Conservation (phyloP, 2,329 filamentous ascomycete genomes). For the Aspergillus versicolor region DNA sequence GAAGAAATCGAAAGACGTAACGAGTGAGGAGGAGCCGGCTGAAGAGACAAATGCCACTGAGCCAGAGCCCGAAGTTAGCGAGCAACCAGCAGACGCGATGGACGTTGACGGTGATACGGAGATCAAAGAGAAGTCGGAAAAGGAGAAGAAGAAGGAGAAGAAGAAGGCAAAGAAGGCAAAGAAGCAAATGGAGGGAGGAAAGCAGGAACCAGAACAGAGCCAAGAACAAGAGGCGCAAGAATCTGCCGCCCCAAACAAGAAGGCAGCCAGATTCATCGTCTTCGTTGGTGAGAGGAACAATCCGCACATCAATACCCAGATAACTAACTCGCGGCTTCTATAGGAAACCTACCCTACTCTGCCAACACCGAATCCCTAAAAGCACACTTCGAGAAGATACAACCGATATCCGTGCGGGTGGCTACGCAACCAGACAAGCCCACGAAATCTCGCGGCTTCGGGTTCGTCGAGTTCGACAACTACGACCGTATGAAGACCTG, state of each 20-base stretch:
- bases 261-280: constrained; percentile 66
- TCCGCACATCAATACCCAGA: neutral
- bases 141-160: constrained; percentile 19
- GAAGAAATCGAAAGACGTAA: constrained; percentile 27
- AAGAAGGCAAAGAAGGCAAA: constrained; percentile 22
- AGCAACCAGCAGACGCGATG: constrained; percentile 5
- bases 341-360: constrained; percentile 84
- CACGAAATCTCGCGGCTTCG: constrained; percentile 69
- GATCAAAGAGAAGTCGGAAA: constrained; percentile 7
- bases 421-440: constrained; percentile 65
- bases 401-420: constrained; percentile 69
- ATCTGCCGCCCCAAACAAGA: constrained; percentile 23
- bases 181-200: constrained; percentile 29
- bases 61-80: neutral
- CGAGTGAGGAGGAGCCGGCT: constrained; percentile 27
- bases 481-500: constrained; percentile 92
- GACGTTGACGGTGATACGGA: constrained; percentile 2
- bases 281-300: constrained; percentile 62
- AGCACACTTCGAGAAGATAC: constrained; percentile 75
- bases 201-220: constrained; percentile 12
- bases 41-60: constrained; percentile 13
- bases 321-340: neutral
- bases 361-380: constrained; percentile 69
- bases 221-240: constrained; percentile 13
- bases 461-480: constrained; percentile 84